These are phyloP conservation scores for Aspergillus transmontanensis DNA, from an alignment of 2,329 filamentous ascomycete species.

Conservation along the genomic window DNA sequence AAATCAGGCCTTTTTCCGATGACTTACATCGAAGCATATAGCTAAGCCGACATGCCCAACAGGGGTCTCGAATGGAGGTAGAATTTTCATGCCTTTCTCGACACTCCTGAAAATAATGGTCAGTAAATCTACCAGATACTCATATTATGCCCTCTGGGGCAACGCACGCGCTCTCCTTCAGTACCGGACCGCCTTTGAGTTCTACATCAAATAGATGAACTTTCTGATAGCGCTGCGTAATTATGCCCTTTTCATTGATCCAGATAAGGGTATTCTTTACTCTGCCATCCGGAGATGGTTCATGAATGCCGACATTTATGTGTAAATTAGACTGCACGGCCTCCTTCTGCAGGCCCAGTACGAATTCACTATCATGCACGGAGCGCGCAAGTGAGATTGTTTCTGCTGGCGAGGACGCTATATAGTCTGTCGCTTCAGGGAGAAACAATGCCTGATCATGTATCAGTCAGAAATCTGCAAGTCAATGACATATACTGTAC, in stretches of 20 bases:
- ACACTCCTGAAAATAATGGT: constrained; percentile 53
- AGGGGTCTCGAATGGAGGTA: constrained; percentile 70
- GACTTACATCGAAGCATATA: constrained; percentile 80
- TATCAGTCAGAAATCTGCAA: constrained; percentile 8
- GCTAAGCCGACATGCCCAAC: constrained; percentile 75
- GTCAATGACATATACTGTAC: constrained; percentile 45
- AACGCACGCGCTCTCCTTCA: constrained; percentile 62
- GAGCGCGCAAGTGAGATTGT: constrained; percentile 72
- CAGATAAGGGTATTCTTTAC: constrained; percentile 68
- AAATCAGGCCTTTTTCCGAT: neutral
- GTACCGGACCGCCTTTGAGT: constrained; percentile 57
- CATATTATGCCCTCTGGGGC: neutral
- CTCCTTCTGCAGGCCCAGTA: constrained; percentile 70
- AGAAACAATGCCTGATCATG: constrained; percentile 73
- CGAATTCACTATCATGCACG: constrained; percentile 68
- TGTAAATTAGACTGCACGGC: constrained; percentile 66
- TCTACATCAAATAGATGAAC: constrained; percentile 83
- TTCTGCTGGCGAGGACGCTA: constrained; percentile 68
- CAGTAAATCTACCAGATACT: neutral
- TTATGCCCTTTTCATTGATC: constrained; percentile 63
- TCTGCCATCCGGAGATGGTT: constrained; percentile 58
- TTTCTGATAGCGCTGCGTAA: constrained; percentile 76
- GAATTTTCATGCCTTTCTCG: constrained; percentile 66
- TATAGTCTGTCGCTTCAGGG: constrained; percentile 90
- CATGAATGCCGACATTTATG: constrained; percentile 87